Conservation (phyloP, 2,329 filamentous ascomycete species). For the Volutella citrinella region DNA sequence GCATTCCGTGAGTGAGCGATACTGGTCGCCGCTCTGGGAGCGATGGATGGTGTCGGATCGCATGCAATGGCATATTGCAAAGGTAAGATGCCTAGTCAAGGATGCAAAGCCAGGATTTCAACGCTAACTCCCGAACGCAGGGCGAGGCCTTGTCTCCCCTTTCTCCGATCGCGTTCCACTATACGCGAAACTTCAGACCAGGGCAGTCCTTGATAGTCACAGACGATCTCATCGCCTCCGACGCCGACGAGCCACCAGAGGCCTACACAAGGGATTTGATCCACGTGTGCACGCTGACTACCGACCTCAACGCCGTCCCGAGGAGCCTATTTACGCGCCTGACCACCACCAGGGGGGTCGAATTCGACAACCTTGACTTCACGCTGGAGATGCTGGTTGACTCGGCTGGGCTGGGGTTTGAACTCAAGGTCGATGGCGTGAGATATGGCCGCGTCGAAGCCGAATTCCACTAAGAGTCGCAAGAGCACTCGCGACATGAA, state of each 20-base stretch:
- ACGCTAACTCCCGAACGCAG: too few species aligned
- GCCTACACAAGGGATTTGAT: constrained; percentile 61
- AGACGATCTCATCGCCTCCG: constrained; percentile 76
- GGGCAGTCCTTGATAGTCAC: constrained; percentile 75
- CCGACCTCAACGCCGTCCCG: constrained; percentile 73
- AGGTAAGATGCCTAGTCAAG: too few species aligned
- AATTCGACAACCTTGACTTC: constrained; percentile 81
- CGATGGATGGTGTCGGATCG: constrained; percentile 79
- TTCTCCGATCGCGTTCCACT: constrained; percentile 76
- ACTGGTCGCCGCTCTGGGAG: constrained; percentile 79
- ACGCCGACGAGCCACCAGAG: constrained; percentile 62
- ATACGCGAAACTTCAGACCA: constrained; percentile 79
- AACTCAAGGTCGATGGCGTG: constrained; percentile 75
- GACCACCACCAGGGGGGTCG: constrained; percentile 74
- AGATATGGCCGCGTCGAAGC: constrained; percentile 75
- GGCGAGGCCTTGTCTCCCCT: constrained; percentile 73
- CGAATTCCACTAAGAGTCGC: constrained; percentile 72
- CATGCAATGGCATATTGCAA: constrained; percentile 84
- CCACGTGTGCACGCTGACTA: constrained; percentile 77
- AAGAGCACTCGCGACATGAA: too few species aligned
- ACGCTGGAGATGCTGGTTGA: constrained; percentile 81
- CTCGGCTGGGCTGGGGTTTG: constrained; percentile 72
- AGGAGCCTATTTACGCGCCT: constrained; percentile 69
- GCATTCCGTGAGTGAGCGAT: constrained; percentile 69
- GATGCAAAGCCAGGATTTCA: too few species aligned